These are phyloP conservation scores for Malbranchea zuffiana DNA, from an alignment of 2,329 filamentous ascomycete species.

Conservation along the genomic window DNA sequence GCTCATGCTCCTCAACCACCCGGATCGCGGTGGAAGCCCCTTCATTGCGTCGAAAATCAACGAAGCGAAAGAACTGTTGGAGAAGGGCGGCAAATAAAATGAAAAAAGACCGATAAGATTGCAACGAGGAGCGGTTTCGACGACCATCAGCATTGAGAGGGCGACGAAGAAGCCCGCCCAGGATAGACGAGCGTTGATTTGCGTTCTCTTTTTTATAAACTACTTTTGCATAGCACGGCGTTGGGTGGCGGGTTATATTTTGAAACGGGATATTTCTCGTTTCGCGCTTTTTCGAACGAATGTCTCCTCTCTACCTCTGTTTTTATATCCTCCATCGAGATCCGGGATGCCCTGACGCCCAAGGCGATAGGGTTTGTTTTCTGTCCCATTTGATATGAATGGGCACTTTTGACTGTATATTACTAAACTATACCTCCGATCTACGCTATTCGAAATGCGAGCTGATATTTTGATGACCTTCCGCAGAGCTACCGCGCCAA, in stretches of 20 bases:
- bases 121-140: background rate
- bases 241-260: constrained; percentile 2
- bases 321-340: background rate
- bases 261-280: background rate
- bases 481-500: too few relatives aligned
- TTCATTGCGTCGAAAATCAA: constrained; percentile 97
- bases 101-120: background rate
- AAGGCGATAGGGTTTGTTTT: too few relatives aligned
- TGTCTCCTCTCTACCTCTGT: constrained; percentile 2
- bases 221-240: constrained; percentile 11
- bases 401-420: too few relatives aligned
- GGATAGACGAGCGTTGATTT: too few relatives aligned
- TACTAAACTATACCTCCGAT: too few relatives aligned
- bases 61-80: constrained; percentile 91
- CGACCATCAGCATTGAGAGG: too few relatives aligned
- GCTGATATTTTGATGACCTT: too few relatives aligned
- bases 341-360: too few relatives aligned
- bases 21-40: constrained; percentile 90
- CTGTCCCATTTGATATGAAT: too few relatives aligned
- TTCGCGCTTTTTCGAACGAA: background rate
- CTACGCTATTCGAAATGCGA: too few relatives aligned
- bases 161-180: too few relatives aligned
- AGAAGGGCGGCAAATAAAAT: constrained; percentile 45
- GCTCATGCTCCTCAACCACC: constrained; percentile 95
- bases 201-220: background rate